Percentiles rank a stretch among this genome's conserved stretches.
These are phyloP conservation scores for Ustilago crameri DNA, from an alignment of 1,284 basidiomycete species.

Conservation along the genomic window DNA sequence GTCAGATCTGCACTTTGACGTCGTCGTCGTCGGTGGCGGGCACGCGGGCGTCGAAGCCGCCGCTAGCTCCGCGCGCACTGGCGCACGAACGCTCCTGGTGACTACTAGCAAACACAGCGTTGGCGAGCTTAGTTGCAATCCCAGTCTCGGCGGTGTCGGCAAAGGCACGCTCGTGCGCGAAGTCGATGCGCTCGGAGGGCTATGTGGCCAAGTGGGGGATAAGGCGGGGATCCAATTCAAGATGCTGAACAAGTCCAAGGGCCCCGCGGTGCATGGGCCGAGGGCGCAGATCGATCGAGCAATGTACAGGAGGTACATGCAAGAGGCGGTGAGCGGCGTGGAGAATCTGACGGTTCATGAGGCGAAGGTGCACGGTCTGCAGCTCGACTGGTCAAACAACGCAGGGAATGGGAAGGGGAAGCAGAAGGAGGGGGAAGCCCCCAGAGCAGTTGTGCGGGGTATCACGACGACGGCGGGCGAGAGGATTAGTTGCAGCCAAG, in stretches of 20 bases:
- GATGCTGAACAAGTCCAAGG: constrained; percentile 84
- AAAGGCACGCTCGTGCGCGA: constrained; percentile 89
- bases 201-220: constrained; percentile 82
- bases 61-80: constrained; percentile 81
- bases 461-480: constrained; percentile 84
- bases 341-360: constrained; percentile 77
- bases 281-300: constrained; percentile 86
- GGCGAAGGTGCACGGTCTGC: constrained; percentile 82
- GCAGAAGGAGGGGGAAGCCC: constrained; percentile 35
- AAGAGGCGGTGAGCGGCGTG: constrained; percentile 75
- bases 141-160: constrained; percentile 75
- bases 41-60: constrained; percentile 93
- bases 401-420: constrained; percentile 1
- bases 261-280: constrained; percentile 88
- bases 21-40: constrained; percentile 88
- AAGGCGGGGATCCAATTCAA: constrained; percentile 87
- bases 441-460: constrained; percentile 75
- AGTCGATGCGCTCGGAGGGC: constrained; percentile 85
- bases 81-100: constrained; percentile 81
- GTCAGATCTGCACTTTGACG: constrained; percentile 69
- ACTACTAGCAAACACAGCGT: constrained; percentile 83
- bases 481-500: constrained; percentile 78
- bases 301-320: constrained; percentile 84
- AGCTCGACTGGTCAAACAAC: constrained; percentile 72
- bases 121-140: constrained; percentile 90